A percentile compares a stretch with the other conserved stretches of the same genome.
Conservation (phyloP, 2,329 filamentous ascomycete genomes). For the Verticillium zaregamsianum region DNA sequence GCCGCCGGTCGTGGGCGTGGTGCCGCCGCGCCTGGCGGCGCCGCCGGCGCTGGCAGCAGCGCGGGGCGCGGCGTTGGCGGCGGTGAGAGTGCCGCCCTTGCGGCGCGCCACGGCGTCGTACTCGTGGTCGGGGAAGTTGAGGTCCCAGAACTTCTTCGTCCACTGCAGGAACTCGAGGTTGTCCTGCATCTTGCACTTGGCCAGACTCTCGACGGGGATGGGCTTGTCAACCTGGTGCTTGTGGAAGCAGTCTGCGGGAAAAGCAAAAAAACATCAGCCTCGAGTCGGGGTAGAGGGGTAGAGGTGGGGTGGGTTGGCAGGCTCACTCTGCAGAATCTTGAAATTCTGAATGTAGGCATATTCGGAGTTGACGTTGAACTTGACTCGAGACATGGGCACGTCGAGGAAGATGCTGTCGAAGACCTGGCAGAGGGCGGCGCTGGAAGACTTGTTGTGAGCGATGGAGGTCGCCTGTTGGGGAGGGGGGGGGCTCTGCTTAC, state of each 20-base stretch:
- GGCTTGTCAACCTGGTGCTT: conserved; percentile 86
- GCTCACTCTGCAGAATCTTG: conserved; percentile 91
- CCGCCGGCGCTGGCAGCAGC: conserved; percentile 45
- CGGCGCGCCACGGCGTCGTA: conserved; percentile 87
- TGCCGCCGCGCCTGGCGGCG: conserved; percentile 51
- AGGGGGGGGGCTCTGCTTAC: conserved; percentile 51
- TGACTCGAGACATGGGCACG: conserved; percentile 90
- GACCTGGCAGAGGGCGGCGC: conserved; percentile 92
- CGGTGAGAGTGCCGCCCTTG: conserved; percentile 65
- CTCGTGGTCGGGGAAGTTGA: conserved; percentile 94
- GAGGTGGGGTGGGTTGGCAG: conserved; percentile 5
- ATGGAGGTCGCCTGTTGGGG: conserved; percentile 10
- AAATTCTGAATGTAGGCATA: conserved; percentile 98
- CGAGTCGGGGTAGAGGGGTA: conserved; percentile 7
- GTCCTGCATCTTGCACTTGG: conserved; percentile 99
- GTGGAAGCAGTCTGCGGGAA: conserved; percentile 67
- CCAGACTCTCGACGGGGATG: conserved; percentile 80
- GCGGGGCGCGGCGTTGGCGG: conserved; percentile 43
- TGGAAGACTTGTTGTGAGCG: conserved; percentile 30
- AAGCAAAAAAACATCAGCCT: not conserved
- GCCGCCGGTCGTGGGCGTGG: conserved; percentile 56
- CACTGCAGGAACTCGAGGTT: conserved; percentile 99
- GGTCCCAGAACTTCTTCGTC: conserved; percentile 95
- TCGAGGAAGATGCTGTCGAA: conserved; percentile 98
- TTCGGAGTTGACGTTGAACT: conserved; percentile 97